Base-by-base conservation (phyloP, 2,329 filamentous ascomycete genomes). In the Torrubiella hemipterigena region DNA sequence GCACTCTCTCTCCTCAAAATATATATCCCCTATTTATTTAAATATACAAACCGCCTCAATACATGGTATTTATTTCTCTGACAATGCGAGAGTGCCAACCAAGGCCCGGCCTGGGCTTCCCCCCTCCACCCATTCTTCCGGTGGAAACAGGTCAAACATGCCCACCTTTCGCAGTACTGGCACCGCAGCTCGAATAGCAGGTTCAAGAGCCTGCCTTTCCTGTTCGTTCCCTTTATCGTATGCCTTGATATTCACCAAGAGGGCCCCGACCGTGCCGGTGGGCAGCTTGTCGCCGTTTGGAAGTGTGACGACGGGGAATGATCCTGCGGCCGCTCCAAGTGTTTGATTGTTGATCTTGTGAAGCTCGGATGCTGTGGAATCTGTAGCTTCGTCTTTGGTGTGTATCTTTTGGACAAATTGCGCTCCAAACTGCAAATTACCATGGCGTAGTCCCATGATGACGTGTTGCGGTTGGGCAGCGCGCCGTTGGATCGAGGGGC, bases 311-410 rank as follows among this genome's bases (percentile, higher is more conserved):
- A 39, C 27, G 13, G 38, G 38, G 14, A 39, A 39, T 4, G 38
- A 27, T 20, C 23, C 20, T 17, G 35, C 32, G 6, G 15, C 15
- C 9, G 29, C 28, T 15, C 35, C 35, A 9, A 39, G 17, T 12
- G 38, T 38, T 20, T 28, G 29, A 32, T 35, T 39, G 30, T 39
- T 39, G 27, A 39, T 35, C n/a, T n/a, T n/a, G n/a, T n/a, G n/a
- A n/a, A n/a, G n/a, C n/a, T n/a, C n/a, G n/a, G n/a, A n/a, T n/a
- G n/a, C n/a, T n/a, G n/a, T n/a, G n/a, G n/a, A n/a, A n/a, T n/a
- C n/a, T n/a, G n/a, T n/a, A n/a, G n/a, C n/a, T n/a, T n/a, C n/a
- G n/a, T n/a, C n/a, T n/a, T n/a, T n/a, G n/a, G n/a, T n/a, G n/a
- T n/a, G n/a, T n/a, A n/a, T n/a, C n/a, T n/a, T n/a, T n/a, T n/a